These are phyloP conservation scores for Zygotorulaspora mrakii DNA, from an alignment of 1,139 yeast species.

Conservation along the genomic window DNA sequence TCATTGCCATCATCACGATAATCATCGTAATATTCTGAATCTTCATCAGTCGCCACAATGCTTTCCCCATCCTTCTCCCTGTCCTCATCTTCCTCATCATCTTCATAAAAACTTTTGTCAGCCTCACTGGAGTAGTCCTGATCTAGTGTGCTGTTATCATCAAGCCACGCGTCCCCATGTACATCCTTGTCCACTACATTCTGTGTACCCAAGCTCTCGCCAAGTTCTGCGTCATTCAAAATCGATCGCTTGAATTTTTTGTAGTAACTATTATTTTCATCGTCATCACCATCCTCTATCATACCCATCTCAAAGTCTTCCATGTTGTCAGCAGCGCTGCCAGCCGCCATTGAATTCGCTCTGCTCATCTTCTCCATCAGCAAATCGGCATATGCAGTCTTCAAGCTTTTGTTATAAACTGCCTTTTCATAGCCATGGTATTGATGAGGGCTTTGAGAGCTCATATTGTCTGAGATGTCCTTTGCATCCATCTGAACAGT, in stretches of 20 bases:
- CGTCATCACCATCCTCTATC: constrained; percentile 12
- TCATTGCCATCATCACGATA: constrained; percentile 9
- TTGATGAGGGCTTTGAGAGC: neutral
- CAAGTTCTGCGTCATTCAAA: constrained; percentile 9
- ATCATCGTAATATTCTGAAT: constrained; percentile 14
- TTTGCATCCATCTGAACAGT: neutral
- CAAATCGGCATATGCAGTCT: constrained; percentile 20
- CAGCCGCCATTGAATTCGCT: constrained; percentile 10
- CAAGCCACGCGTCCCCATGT: constrained; percentile 15
- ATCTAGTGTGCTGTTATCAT: constrained; percentile 16
- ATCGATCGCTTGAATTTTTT: constrained; percentile 16
- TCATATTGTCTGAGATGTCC: neutral
- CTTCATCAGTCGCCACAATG: too few relatives aligned
- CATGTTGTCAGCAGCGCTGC: constrained; percentile 13
- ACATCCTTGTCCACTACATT: constrained; percentile 9
- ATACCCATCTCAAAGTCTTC: constrained; percentile 15
- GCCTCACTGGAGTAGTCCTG: constrained; percentile 17
- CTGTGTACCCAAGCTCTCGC: constrained; percentile 9
- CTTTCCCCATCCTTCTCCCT: constrained; percentile 4
- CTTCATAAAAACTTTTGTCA: constrained; percentile 18
- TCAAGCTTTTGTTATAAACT: constrained; percentile 15
- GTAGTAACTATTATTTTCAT: constrained; percentile 12
- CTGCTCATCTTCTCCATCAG: constrained; percentile 17
- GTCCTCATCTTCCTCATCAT: constrained; percentile 9
- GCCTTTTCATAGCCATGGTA: constrained; percentile 8